Evolutionary conservation across 495 filamentous ascomycete species (phyloP).

Genomic region (Penicillium coprophilum): DNA sequence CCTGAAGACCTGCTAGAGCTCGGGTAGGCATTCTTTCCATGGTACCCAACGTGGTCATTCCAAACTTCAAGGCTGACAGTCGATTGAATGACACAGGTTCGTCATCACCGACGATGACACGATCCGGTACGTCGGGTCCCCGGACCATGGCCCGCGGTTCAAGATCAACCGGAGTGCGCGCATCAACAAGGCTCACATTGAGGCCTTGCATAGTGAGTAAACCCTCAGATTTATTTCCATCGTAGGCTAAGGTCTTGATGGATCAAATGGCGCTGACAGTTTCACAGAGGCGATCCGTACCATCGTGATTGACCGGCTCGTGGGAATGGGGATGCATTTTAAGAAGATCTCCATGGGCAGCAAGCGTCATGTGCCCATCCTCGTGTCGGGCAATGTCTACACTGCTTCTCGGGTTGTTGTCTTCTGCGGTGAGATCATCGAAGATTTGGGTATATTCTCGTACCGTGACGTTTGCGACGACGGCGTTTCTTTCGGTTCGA

Average conservation of each 20-base stretch:
- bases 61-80: background rate
- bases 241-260: background rate
- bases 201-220: slow-evolving; percentile 63
- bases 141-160: slow-evolving; percentile 68
- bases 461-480: slow-evolving; percentile 60
- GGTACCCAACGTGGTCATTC: background rate
- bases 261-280: background rate
- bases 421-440: slow-evolving; percentile 65
- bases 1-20: slow-evolving; percentile 61
- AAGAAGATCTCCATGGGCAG: slow-evolving; percentile 59
- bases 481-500: slow-evolving; percentile 65
- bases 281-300: background rate
- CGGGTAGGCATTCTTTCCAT: slow-evolving; percentile 58
- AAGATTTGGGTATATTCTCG: slow-evolving; percentile 74
- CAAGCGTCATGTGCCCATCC: slow-evolving; percentile 65
- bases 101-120: slow-evolving; percentile 70
- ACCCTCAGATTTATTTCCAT: background rate
- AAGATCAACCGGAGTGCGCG: slow-evolving; percentile 68
- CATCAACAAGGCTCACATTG: slow-evolving; percentile 67
- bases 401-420: slow-evolving; percentile 66
- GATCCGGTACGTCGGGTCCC: slow-evolving; percentile 64
- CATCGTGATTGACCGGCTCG: background rate
- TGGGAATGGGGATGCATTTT: slow-evolving; percentile 18
- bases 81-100: slow-evolving; percentile 49
- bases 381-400: slow-evolving; percentile 56